Evolutionary conservation across 2,329 filamentous ascomycete species (phyloP).

Genomic region (Fusarium denticulatum): DNA sequence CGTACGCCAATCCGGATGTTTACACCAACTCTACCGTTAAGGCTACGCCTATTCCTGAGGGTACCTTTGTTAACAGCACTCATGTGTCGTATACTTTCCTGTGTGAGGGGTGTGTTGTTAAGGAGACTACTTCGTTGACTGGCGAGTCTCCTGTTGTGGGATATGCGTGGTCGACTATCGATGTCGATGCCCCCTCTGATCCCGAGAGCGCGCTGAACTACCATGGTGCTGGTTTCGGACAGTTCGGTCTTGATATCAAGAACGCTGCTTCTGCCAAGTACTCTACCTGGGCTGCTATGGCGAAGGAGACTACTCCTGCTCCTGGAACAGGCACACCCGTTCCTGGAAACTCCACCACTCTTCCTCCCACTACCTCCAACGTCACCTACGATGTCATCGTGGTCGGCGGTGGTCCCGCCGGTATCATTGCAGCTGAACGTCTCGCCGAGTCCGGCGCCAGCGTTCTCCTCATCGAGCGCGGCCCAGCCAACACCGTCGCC

Average conservation of each 20-base stretch:
- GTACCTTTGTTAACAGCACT: constrained; percentile 62
- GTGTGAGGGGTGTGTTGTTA: constrained; percentile 56
- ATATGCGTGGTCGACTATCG: constrained; percentile 52
- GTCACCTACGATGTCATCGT: constrained; percentile 42
- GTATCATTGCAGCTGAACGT: constrained; percentile 42
- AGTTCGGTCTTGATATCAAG: constrained; percentile 48
- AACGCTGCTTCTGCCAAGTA: constrained; percentile 48
- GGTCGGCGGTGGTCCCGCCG: constrained; percentile 40
- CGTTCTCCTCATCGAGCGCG: constrained; percentile 43
- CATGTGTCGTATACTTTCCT: constrained; percentile 65
- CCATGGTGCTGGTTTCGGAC: constrained; percentile 53
- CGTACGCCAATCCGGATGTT: constrained; percentile 58
- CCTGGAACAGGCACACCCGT: constrained; percentile 9
- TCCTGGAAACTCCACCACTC: constrained; percentile 19
- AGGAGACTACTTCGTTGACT: constrained; percentile 47
- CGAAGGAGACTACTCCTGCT: constrained; percentile 27
- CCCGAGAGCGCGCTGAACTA: constrained; percentile 49
- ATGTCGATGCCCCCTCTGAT: constrained; percentile 47
- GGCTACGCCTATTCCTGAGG: constrained; percentile 58
- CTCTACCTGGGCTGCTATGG: constrained; percentile 40
- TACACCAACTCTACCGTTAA: constrained; percentile 54
- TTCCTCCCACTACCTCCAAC: constrained; percentile 34
- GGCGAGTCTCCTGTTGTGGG: constrained; percentile 47
- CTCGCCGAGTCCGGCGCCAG: constrained; percentile 38
- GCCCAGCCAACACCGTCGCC: constrained; percentile 41